A percentile compares a stretch with the other conserved stretches of the same genome.
phyloP scores from a whole-genome alignment of 495 filamentous ascomycete genomes.

The Penicillium macrosclerotiorum region DNA sequence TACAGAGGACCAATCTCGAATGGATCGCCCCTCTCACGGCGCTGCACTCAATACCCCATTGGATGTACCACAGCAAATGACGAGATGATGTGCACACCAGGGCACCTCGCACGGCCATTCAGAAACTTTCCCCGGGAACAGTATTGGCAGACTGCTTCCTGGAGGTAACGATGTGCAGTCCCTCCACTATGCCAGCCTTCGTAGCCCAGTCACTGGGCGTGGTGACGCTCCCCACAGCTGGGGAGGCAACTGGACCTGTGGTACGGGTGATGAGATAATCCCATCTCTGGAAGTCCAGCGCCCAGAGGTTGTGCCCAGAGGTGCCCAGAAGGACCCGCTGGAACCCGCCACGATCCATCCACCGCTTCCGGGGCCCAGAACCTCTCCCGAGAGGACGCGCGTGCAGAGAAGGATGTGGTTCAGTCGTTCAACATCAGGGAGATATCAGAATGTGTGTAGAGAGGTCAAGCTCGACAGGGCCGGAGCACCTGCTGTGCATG shows the following conservation, averaged over 20 bases:
- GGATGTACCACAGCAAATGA: no score
- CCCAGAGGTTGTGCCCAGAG: no score
- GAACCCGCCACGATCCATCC: slow-evolving; percentile 24
- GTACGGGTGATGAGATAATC: slow-evolving; percentile 12
- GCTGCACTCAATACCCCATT: no score
- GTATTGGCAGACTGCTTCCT: not conserved
- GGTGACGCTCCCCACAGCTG: slow-evolving; percentile 17
- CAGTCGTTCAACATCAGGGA: no score
- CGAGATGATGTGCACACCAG: no score
- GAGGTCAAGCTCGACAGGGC: no score
- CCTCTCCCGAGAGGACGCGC: slow-evolving; percentile 23
- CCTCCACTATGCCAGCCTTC: not conserved
- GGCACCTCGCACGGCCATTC: not conserved
- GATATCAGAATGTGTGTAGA: not conserved
- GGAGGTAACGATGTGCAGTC: slow-evolving; percentile 5
- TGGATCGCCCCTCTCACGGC: no score
- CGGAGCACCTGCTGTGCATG: no score
- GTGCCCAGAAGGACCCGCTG: slow-evolving; percentile 18
- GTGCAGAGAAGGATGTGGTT: slow-evolving; percentile 9
- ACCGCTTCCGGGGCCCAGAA: slow-evolving; percentile 34
- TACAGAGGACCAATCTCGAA: no score
- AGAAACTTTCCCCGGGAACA: not conserved
- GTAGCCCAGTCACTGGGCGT: not conserved
- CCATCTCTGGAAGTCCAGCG: slow-evolving; percentile 8
- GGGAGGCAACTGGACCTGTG: slow-evolving; percentile 19